Evolutionary conservation across 805 yeast species (phyloP).

Genomic region (Yamadazyma takamatsuzukensis): DNA sequence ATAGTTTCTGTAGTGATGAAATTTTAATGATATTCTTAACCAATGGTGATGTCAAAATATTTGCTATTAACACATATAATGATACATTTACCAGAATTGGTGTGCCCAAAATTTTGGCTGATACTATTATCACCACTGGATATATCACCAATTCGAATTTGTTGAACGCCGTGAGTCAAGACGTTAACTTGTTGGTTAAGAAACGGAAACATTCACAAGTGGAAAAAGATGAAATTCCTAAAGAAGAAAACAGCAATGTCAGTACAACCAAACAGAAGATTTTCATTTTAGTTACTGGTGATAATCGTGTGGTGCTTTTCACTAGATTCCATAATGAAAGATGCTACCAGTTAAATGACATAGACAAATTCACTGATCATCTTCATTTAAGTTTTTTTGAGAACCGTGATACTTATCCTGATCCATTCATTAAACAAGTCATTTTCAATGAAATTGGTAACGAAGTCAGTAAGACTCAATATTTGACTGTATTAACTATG

Average conservation of each 20-base stretch:
- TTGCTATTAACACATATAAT: slow-evolving; percentile 37
- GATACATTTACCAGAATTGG: slow-evolving; percentile 30
- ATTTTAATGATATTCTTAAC: slow-evolving; percentile 60
- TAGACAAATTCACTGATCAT: slow-evolving; percentile 44
- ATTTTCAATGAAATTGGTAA: slow-evolving; percentile 68
- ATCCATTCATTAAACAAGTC: slow-evolving; percentile 68
- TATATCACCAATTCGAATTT: slow-evolving; percentile 50
- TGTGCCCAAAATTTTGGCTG: slow-evolving; percentile 38
- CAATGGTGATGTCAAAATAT: slow-evolving; percentile 67
- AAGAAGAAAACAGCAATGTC: slow-evolving; percentile 11
- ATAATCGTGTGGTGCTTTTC: slow-evolving; percentile 66
- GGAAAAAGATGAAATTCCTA: slow-evolving; percentile 1
- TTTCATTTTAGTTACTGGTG: slow-evolving; percentile 72
- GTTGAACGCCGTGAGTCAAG: slow-evolving; percentile 28
- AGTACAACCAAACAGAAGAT: slow-evolving; percentile 32
- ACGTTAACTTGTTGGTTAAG: slow-evolving; percentile 20
- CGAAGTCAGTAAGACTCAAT: slow-evolving; percentile 48
- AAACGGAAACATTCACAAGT: slow-evolving; percentile 27
- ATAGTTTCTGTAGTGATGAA: slow-evolving; percentile 61
- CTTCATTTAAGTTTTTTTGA: slow-evolving; percentile 46
- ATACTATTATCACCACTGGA: slow-evolving; percentile 65
- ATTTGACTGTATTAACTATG: slow-evolving; percentile 65
- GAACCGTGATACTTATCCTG: slow-evolving; percentile 54
- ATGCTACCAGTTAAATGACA: slow-evolving; percentile 50
- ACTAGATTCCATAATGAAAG: slow-evolving; percentile 51